Conservation (phyloP, 1,284 basidiomycete species). For the Athelia psychrophila region DNA sequence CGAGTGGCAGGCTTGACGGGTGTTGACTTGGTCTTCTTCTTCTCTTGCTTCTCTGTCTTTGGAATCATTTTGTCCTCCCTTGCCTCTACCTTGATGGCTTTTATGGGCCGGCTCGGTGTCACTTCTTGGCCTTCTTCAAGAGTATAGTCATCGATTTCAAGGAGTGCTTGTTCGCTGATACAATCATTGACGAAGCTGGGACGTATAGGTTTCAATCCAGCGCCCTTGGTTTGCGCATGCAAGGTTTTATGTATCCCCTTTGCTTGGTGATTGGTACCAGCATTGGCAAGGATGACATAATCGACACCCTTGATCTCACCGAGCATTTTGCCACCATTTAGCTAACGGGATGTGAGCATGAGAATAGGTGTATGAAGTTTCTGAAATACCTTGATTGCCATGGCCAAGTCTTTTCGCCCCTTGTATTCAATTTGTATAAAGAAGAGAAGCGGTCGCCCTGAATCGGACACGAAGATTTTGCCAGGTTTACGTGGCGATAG, state of each 20-base stretch:
- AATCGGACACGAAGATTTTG: conserved; percentile 22
- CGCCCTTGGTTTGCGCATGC: neutral
- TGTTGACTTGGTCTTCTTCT: neutral
- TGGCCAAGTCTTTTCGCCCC: conserved; percentile 42
- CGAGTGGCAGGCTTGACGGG: neutral
- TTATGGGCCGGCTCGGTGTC: neutral
- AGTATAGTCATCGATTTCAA: neutral
- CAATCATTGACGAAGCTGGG: neutral
- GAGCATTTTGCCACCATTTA: neutral
- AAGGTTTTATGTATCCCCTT: neutral
- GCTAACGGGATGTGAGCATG: neutral
- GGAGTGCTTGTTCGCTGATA: neutral
- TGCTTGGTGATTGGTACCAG: neutral
- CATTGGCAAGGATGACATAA: neutral
- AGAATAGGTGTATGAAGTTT: neutral
- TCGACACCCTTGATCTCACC: neutral
- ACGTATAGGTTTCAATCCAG: neutral
- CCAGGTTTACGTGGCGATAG: neutral
- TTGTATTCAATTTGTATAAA: conserved; percentile 57
- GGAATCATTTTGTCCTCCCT: neutral
- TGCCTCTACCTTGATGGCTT: neutral
- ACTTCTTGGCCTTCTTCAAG: neutral
- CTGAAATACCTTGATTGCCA: conserved; percentile 49
- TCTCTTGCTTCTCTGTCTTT: neutral
- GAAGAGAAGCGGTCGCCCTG: conserved; percentile 42